Percentiles rank a stretch among this genome's conserved stretches.
phyloP scores from a whole-genome alignment of 1,139 yeast genomes.

The Diutina rugosa region DNA sequence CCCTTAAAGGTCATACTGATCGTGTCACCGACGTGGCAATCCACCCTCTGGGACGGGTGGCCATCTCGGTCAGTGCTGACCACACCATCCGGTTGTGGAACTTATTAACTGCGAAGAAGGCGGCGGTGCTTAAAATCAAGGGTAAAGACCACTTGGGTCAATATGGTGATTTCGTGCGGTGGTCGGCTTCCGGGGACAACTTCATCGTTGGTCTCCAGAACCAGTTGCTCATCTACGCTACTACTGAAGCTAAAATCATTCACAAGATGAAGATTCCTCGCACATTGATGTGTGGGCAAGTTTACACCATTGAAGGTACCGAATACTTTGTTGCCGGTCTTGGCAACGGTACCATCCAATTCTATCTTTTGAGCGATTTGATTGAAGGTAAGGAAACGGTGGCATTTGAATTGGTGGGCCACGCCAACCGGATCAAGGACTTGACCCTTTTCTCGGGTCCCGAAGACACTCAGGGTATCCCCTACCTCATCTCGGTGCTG shows the following conservation, averaged over 20 bases:
- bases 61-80: constrained; percentile 81
- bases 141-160: constrained; percentile 56
- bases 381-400: constrained; percentile 22
- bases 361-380: constrained; percentile 22
- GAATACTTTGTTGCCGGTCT: constrained; percentile 60
- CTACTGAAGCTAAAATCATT: constrained; percentile 41
- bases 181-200: constrained; percentile 49
- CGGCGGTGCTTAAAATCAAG: constrained; percentile 66
- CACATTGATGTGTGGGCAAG: constrained; percentile 59
- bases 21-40: constrained; percentile 73
- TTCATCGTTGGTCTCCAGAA: constrained; percentile 67
- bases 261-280: constrained; percentile 36
- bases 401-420: constrained; percentile 56
- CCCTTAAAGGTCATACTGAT: constrained; percentile 74
- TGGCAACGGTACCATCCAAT: constrained; percentile 59
- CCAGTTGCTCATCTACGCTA: constrained; percentile 50
- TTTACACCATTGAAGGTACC: constrained; percentile 25
- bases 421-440: constrained; percentile 76
- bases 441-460: constrained; percentile 39
- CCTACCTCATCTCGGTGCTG: constrained; percentile 66
- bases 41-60: constrained; percentile 89
- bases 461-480: constrained; percentile 18
- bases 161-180: constrained; percentile 52
- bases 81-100: constrained; percentile 84
- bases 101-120: constrained; percentile 94